Base-by-base conservation (phyloP, 805 yeast species). In the Wickerhamomyces mucosus region DNA sequence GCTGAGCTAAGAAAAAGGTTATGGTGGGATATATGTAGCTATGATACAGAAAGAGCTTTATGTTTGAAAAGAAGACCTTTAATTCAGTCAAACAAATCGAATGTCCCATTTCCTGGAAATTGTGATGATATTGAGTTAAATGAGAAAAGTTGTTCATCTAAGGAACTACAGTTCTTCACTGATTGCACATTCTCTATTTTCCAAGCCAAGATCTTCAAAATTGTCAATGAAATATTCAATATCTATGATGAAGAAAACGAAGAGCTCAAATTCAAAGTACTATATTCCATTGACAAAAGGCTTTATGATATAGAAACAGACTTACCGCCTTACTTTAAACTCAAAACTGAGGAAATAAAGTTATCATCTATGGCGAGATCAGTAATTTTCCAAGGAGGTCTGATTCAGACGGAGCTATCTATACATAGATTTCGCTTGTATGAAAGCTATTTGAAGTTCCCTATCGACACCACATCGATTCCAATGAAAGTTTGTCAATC, bases 381-480 rank as follows among this genome's bases (percentile, higher is more conserved):
- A 39, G 21, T 15, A 3, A 18, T 26, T 5, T 40, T 40, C 25
- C 37, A 40, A 18, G 25, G 28, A 3, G 23, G 31, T 12, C 27
- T 34, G 2, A 24, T 40, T 7, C 32, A 26, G 5, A 29, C 29
- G 3, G 29, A 28, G 21, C 24, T 37, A 10, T 34, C 29, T 21
- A 26, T 37, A 15, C 38, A 37, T 16, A 24, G 43, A 9, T 29
- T 17, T 31, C 29, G 43, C 13, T 31, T 40, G 3, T 40, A 33
- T 54, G 18, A 54, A 69, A 23, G 26, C 16, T 23, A 23, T 11
- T 14, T 23, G 10, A 15, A 15, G 6, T 23, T 23, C 6, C 15
- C 7, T 13, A 9, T 23, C 16, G n/a, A n/a, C n/a, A n/a, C n/a
- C n/a, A n/a, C n/a, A n/a, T n/a, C n/a, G n/a, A n/a, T n/a, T n/a